Percentiles rank a stretch among this genome's conserved stretches.
Evolutionary conservation across 2,329 filamentous ascomycete species (phyloP).

Genomic region (Ascochyta lentis): DNA sequence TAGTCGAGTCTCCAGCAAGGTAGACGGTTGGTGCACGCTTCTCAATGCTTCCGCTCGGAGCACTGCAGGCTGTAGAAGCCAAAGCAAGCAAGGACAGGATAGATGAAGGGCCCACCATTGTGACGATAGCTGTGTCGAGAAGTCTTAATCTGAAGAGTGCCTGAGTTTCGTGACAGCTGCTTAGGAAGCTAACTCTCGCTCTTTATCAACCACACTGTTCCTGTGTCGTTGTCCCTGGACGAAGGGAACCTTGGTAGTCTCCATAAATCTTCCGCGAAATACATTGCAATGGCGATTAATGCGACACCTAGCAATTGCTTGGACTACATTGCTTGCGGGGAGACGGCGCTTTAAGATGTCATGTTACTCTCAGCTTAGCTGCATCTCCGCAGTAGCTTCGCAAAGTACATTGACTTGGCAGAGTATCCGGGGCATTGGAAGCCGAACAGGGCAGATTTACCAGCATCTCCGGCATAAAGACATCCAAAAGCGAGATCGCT

Average conservation of each 20-base stretch:
- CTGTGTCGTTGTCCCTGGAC: constrained; percentile 4
- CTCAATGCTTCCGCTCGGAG: constrained; percentile 27
- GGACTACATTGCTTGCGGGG: constrained; percentile 14
- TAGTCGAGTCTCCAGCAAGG: constrained; percentile 68
- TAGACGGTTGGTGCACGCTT: constrained; percentile 57
- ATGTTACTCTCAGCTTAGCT: constrained; percentile 5
- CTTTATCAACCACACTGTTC: constrained; percentile 6
- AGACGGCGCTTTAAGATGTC: not conserved
- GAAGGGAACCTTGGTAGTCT: constrained; percentile 7
- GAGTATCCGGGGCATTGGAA: constrained; percentile 10
- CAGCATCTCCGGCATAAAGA: not conserved
- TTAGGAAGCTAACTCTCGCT: not conserved
- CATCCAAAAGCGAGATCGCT: not conserved
- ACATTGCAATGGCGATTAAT: constrained; percentile 8
- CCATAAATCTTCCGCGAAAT: constrained; percentile 16
- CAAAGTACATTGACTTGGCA: constrained; percentile 19
- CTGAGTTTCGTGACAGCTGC: not conserved
- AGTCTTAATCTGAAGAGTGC: not conserved
- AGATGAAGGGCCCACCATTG: constrained; percentile 29
- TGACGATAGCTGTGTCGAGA: not conserved
- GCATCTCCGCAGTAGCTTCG: constrained; percentile 12
- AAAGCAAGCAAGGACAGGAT: constrained; percentile 30
- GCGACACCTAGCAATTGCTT: constrained; percentile 3
- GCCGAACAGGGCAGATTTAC: constrained; percentile 9
- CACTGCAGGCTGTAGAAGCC: constrained; percentile 28